Conservation (phyloP, 2,329 filamentous ascomycete genomes). For the Alternaria sp. region DNA sequence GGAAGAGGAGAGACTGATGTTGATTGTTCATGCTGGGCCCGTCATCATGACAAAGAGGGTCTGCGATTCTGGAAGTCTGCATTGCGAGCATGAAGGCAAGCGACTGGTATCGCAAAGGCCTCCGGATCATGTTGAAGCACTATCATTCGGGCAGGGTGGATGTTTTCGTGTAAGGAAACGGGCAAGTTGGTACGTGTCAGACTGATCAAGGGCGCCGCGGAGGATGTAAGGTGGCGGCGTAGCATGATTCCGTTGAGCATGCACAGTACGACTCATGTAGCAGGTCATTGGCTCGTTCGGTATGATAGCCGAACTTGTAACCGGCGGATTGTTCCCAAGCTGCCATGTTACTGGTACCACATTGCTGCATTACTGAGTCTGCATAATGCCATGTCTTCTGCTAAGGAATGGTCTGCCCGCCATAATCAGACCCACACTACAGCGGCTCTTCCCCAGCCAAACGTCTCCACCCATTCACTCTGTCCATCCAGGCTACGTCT, state of each 20-base stretch:
- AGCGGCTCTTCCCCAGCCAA: too few relatives aligned
- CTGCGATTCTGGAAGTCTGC: neutral
- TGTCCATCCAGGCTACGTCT: neutral
- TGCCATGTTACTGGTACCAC: neutral
- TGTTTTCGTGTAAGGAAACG: neutral
- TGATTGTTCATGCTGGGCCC: neutral
- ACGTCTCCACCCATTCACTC: neutral
- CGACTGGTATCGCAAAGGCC: neutral
- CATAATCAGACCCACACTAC: rapidly evolving
- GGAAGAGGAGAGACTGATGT: neutral
- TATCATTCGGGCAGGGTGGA: neutral
- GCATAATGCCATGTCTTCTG: rapidly evolving
- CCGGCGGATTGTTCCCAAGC: neutral
- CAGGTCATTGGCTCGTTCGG: neutral
- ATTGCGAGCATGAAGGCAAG: neutral
- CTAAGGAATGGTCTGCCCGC: rapidly evolving
- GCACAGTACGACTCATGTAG: neutral
- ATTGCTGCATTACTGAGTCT: neutral
- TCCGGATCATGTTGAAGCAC: neutral
- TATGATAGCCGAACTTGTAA: neutral
- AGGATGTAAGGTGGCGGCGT: neutral
- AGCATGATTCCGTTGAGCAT: neutral
- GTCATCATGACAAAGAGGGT: neutral
- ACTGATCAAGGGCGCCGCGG: neutral
- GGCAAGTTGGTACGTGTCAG: neutral